phyloP scores from a whole-genome alignment of 2,329 filamentous ascomycete genomes.

The Allantophomopsis cytisporea region DNA sequence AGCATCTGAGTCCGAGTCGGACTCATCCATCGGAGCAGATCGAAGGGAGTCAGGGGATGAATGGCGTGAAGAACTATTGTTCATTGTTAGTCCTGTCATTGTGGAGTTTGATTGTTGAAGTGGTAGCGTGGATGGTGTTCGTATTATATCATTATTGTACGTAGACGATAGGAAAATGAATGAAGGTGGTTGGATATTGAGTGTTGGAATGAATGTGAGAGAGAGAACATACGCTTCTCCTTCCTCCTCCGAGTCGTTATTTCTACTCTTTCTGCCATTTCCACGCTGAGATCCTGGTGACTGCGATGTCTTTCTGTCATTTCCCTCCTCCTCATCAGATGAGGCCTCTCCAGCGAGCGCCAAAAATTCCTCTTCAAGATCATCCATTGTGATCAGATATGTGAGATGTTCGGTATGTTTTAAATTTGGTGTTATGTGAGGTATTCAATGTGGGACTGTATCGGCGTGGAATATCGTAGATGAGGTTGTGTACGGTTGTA shows the following conservation, averaged over 20 bases:
- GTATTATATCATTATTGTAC: no score
- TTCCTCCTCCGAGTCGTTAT: slow-evolving; percentile 60
- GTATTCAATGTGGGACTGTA: slow-evolving; percentile 1
- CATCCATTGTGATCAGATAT: slow-evolving; percentile 48
- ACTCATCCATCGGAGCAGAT: slow-evolving; percentile 84
- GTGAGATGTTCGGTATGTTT: neutral
- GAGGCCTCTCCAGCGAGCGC: slow-evolving; percentile 74
- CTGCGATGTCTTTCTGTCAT: slow-evolving; percentile 20
- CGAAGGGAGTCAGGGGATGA: slow-evolving; percentile 62
- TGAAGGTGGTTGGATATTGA: slow-evolving; percentile 2
- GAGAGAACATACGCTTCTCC: slow-evolving; percentile 62
- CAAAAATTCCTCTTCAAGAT: slow-evolving; percentile 86
- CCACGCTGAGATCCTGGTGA: slow-evolving; percentile 24
- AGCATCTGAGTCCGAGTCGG: slow-evolving; percentile 61
- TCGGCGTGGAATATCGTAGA: neutral
- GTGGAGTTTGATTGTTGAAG: no score
- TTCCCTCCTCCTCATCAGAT: slow-evolving; percentile 43
- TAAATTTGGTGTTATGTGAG: neutral
- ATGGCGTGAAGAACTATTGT: slow-evolving; percentile 50
- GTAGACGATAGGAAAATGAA: no score
- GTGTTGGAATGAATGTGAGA: neutral
- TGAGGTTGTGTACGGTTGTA: neutral
- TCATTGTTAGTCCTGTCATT: neutral
- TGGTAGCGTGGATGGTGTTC: no score
- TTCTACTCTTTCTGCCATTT: slow-evolving; percentile 22